Evolutionary conservation across 179 eudicot species (phyloP).

Genomic region (Spinacia oleracea): DNA sequence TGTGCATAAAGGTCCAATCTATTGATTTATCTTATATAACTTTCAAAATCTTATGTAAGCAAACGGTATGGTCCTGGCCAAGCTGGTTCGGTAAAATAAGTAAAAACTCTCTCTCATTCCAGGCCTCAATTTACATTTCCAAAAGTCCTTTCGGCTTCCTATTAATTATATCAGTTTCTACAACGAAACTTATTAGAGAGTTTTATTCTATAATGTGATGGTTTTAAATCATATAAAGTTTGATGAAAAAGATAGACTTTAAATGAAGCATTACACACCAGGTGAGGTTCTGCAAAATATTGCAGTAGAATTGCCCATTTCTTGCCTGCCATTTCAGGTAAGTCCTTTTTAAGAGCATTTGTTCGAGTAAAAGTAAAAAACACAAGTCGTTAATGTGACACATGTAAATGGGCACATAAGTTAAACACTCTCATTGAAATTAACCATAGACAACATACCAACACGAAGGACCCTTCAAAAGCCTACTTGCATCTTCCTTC

Average conservation of each 20-base stretch:
- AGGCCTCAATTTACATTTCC: too few species aligned
- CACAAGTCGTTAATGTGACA: neutral
- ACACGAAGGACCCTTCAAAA: conserved; percentile 49
- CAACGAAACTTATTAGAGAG: too few species aligned
- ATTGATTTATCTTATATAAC: neutral
- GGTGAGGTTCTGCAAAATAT: neutral
- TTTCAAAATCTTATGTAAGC: neutral
- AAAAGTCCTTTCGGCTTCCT: too few species aligned
- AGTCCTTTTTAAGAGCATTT: neutral
- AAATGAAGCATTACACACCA: neutral
- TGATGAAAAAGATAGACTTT: neutral
- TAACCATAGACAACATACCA: conserved; percentile 46
- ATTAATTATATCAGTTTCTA: too few species aligned
- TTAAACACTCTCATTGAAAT: neutral
- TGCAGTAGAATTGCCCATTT: neutral
- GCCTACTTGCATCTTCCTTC: conserved; percentile 36
- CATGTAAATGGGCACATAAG: neutral
- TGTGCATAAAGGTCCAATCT: neutral
- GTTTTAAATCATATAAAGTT: neutral
- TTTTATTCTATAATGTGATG: neutral
- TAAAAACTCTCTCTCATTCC: neutral
- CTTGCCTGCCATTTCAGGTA: neutral
- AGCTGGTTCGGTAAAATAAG: neutral
- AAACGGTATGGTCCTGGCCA: neutral
- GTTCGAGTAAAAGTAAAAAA: neutral